Evolutionary conservation across 345 rosid species (phyloP), one percentile per base, ranked within the genome.

Genomic region (Anacardium occidentale): DNA sequence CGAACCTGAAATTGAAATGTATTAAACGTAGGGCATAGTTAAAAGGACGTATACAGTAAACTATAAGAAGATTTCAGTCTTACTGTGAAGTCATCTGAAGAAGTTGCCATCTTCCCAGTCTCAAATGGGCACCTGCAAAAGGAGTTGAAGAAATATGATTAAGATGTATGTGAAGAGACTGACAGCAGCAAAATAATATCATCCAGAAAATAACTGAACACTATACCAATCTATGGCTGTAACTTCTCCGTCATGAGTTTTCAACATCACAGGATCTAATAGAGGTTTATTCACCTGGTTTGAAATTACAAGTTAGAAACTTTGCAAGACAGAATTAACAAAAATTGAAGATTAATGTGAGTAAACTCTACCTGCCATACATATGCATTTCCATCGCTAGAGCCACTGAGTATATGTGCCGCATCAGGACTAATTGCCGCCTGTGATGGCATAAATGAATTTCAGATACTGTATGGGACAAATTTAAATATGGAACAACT

Each of bases 381-480:
- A 82, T 86, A 89, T 69, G 89, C 94, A 54, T 87, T 84, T 64
- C 97, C 92, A 68, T 95, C 90, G 58, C 98, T 91, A 29, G 98
- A 95, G 66, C 99, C 98, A 59, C 99, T 88, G 68, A 91, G 85
- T 78, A 95, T 63, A 59, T 85, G 77, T 78, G 83, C 82, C 15
- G 91, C 97, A 85, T 92, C 94, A 45, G 97, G 94, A 83, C 98
- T 92, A 70, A 95, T 95, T 73, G 82, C 83, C n/a, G 97, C 83
- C 99, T 95, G 85, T 79, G 85, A 40, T 45, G 57, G 21, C 73
- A 67, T 29, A 21, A 56, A 42, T 44, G 51, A 59, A 24, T 40
- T 75, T 17, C 66, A 60, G 26, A 24, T 20, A 58, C 9, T 10
- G 18, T 50, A 62, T 7, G 53, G 59, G 70, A 66, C 69, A 66